These are phyloP conservation scores for Syzygium syzygioides DNA, from an alignment of 441 rosid species.

Conservation along the genomic window DNA sequence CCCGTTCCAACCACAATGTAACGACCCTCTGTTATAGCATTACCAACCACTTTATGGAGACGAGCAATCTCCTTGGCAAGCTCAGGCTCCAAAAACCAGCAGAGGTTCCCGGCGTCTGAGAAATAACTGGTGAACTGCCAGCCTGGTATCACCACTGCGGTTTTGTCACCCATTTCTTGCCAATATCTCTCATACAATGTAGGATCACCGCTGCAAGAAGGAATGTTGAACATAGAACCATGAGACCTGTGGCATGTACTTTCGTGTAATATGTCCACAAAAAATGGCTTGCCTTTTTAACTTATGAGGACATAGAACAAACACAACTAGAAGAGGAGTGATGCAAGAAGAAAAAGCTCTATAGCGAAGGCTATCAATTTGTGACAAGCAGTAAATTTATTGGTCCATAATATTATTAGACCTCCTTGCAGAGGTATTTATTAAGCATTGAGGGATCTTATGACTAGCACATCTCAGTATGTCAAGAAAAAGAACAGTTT, in stretches of 20 bases:
- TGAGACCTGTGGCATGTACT: background rate
- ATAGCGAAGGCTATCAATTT: background rate
- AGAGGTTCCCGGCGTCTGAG: slow-evolving; percentile 51
- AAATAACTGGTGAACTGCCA: slow-evolving; percentile 89
- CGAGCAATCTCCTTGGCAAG: slow-evolving; percentile 53
- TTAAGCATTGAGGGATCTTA: background rate
- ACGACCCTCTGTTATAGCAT: slow-evolving; percentile 59
- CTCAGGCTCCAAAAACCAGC: slow-evolving; percentile 91
- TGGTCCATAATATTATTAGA: background rate
- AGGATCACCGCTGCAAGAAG: slow-evolving; percentile 76
- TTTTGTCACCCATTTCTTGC: slow-evolving; percentile 57
- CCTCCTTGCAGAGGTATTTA: background rate
- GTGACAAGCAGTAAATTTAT: background rate
- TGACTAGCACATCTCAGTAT: background rate
- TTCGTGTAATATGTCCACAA: background rate
- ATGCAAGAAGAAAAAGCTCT: background rate
- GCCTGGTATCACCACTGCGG: slow-evolving; percentile 71
- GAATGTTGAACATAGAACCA: background rate
- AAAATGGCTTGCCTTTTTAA: background rate
- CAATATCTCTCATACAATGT: slow-evolving; percentile 77
- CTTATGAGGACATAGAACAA: background rate
- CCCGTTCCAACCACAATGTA: slow-evolving; percentile 86
- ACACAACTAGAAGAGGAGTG: background rate
- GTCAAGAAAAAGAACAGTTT: background rate
- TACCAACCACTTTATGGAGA: slow-evolving; percentile 68